Evolutionary conservation across 257 asterid genomes (phyloP).

Genomic region (Buddleja alternifolia): DNA sequence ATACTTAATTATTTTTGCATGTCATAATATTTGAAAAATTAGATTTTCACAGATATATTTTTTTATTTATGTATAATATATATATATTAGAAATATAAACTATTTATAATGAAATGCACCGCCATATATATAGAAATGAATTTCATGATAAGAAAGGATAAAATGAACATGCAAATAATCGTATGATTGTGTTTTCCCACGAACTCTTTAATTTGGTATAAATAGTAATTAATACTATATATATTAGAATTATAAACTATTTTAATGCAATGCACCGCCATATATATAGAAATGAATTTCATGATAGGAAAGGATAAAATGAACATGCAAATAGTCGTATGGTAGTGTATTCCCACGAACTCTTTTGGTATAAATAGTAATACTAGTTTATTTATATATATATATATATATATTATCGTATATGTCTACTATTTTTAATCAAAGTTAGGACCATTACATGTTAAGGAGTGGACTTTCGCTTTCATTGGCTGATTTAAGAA

Average conservation of each 20-base stretch:
- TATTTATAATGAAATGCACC: too few relatives aligned
- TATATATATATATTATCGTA: background rate
- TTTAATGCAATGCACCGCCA: background rate
- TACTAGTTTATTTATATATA: background rate
- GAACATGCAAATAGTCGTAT: constrained; percentile 26
- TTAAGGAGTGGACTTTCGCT: constrained; percentile 4
- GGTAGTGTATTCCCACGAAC: constrained; percentile 22
- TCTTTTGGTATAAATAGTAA: background rate
- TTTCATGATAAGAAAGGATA: background rate
- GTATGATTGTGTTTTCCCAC: constrained; percentile 16
- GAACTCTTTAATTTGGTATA: background rate
- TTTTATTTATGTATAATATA: too few relatives aligned
- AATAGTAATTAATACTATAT: background rate
- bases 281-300: background rate
- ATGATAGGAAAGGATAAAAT: background rate
- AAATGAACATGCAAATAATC: constrained; percentile 26
- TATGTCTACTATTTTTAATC: background rate
- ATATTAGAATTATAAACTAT: background rate
- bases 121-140: background rate
- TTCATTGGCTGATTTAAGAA: constrained; percentile 12
- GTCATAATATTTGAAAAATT: too few relatives aligned
- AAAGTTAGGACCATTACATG: constrained; percentile 8
- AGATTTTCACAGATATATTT: too few relatives aligned
- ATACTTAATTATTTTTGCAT: too few relatives aligned
- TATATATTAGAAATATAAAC: background rate